Percentiles rank a stretch among this genome's conserved stretches.
phyloP scores from a whole-genome alignment of 2,329 filamentous ascomycete species.

The Sordariomycetes sp. region DNA sequence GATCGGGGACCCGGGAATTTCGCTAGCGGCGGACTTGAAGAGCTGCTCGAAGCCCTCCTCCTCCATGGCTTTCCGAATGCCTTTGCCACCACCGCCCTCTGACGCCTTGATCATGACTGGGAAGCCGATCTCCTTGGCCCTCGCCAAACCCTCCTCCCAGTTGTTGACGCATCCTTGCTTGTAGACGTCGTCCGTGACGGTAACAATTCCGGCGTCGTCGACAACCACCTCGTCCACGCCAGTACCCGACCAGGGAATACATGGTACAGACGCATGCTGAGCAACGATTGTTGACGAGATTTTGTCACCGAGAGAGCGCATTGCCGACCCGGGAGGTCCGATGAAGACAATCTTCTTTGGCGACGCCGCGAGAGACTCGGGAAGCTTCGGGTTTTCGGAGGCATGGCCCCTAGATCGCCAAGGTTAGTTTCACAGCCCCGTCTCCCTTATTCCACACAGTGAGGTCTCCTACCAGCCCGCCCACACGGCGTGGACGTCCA shows the following conservation, averaged over 20 bases:
- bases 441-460: neutral
- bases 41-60: constrained; percentile 76
- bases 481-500: constrained; percentile 98
- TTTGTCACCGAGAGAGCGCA: constrained; percentile 98
- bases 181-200: constrained; percentile 76
- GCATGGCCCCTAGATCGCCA: constrained; percentile 64
- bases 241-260: constrained; percentile 98
- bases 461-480: constrained; percentile 75
- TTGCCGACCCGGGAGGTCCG: constrained; percentile 90
- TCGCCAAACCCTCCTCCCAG: constrained; percentile 77
- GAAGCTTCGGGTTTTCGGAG: constrained; percentile 95
- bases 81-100: constrained; percentile 96
- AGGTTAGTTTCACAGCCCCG: neutral
- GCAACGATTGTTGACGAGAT: constrained; percentile 99
- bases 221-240: constrained; percentile 73
- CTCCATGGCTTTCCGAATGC: constrained; percentile 85
- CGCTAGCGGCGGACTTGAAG: constrained; percentile 91
- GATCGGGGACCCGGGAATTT: constrained; percentile 96
- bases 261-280: constrained; percentile 90
- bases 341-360: constrained; percentile 99
- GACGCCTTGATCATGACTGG: constrained; percentile 99
- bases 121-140: constrained; percentile 86
- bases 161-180: constrained; percentile 81
- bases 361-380: constrained; percentile 88
- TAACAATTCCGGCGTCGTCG: constrained; percentile 77